Evolutionary conservation across 225 moss, liverwort and hornwort genomes (phyloP), one percentile per base, ranked within the genome.

Genomic region (Polytrichum formosum): DNA sequence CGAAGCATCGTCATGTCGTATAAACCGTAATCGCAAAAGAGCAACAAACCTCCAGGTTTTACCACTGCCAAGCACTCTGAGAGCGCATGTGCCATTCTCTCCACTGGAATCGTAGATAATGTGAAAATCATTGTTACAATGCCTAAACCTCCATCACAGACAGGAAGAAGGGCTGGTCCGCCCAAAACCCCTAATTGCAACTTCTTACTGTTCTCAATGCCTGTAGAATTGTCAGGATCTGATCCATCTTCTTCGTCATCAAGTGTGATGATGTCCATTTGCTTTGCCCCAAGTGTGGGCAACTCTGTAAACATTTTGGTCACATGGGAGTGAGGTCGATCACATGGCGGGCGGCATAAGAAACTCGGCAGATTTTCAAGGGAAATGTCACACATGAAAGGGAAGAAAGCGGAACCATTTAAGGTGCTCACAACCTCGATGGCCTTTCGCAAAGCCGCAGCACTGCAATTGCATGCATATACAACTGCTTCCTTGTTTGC

Each of bases 1-100:
- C 96, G 83, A 37, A 91, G 75, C 96, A 93, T 96, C 6, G 87
- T 91, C 93, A 96, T 90, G 68, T 96, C 96, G 67, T 96, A 93
- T 1, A 96, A 79, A 82, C 93, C 93, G 75, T 91, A 96, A 73
- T 96, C 96, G 66, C 96, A 77, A 74, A 96, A 93, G 17, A 96
- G 82, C 35, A 93, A 66, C 63, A 70, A 55, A 10, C 91, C 93
- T 56, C 93, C 96, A 9, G 90, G 93, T 78, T 78, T 85, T 55
- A 93, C 69, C 37, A 87, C 88, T 33, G 77, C 68, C 22, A 77
- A 69, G 69, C 85, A 77, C 69, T 96, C 85, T 64, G 31, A 56
- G 78, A 96, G 28, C 26, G 90, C 88, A 66, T 83, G 86, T 18
- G 70, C 60, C 93, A 90, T 91, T 63, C 55, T 90, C 67, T 82